Evolutionary conservation across 139 green algal genomes (phyloP), one percentile per base, ranked within the genome.

Genomic region (Chlorella sp.): DNA sequence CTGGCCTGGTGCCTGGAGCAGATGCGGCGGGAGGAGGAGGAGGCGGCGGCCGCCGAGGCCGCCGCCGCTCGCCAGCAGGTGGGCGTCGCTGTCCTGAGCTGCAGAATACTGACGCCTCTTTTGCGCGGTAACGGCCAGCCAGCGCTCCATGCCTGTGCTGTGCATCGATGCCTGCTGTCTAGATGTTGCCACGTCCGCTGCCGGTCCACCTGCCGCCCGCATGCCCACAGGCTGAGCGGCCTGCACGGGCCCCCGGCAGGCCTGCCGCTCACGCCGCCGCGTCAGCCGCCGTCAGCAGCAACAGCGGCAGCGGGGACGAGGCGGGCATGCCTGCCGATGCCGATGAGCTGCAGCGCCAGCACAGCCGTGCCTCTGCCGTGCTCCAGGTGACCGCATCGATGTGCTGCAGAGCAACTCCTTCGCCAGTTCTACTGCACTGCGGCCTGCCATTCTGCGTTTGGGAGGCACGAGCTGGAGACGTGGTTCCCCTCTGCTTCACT

Each of bases 261-360:
- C 76, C 76, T 82, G 76, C 60, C 76, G 76, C 76, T 72, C 60
- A 57, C 28, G 56, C 57, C 60, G 36, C 57, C 65, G 34, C 36
- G 17, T 26, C n/a, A 15, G 21, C 74, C 47, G 74, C 18, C 30
- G 55, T 30, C 30, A 38, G 28, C 34, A 75, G 69, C 69, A 75
- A 38, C 69, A 55, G 34, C 21, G 69, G 69, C 16, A 75, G 69
- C 2, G 74, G 67, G 25, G 73, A 13, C 20, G 56, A 62, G 36
- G 57, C 60, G 13, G 57, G 26, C 12, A 39, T 23, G 0, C 28
- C 38, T 12, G 56, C 76, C 3, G 57, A 17, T 17, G 30, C 76
- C 3, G 57, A 17, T 17, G 30, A 60, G 36, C 9, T 60, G 76
- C 69, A 7, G 36, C 34, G 20, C 32, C 69, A 75, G 34, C 51